Conservation (phyloP, 768 basidiomycete genomes). For the Crepidotus variabilis region DNA sequence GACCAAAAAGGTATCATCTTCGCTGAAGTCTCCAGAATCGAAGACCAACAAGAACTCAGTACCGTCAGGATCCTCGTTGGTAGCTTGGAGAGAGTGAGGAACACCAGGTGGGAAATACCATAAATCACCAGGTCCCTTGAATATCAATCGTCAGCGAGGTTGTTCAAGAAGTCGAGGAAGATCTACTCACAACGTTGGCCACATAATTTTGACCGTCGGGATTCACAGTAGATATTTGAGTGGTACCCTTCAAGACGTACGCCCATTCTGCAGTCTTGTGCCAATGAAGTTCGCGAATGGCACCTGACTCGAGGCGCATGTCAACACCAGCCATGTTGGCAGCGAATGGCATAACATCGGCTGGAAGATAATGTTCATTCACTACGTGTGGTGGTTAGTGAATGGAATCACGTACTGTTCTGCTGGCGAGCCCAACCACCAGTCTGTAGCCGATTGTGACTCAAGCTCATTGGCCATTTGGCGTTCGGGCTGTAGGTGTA, state of each 20-base stretch:
- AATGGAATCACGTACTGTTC: conserved; percentile 24
- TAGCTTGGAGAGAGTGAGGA: conserved; percentile 56
- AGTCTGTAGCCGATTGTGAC: conserved; percentile 53
- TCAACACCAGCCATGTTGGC: conserved; percentile 44
- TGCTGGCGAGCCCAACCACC: conserved; percentile 68
- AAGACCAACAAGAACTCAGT: conserved; percentile 53
- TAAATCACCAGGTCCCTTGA: conserved; percentile 33
- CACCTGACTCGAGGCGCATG: conserved; percentile 51
- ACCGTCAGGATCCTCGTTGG: conserved; percentile 39
- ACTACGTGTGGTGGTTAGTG: too few relatives aligned
- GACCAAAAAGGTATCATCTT: conserved; percentile 52
- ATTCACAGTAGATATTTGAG: conserved; percentile 46
- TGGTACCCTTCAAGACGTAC: conserved; percentile 41
- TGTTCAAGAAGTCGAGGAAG: not conserved
- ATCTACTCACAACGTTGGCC: conserved; percentile 43
- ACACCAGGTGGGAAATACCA: conserved; percentile 60
- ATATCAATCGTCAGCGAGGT: not conserved
- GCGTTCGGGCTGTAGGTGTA: conserved; percentile 28
- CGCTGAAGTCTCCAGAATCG: conserved; percentile 42
- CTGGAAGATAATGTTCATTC: too few relatives aligned
- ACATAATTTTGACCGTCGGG: conserved; percentile 49
- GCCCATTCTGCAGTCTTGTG: conserved; percentile 55
- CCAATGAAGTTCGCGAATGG: conserved; percentile 56
- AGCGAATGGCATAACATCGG: conserved; percentile 45
- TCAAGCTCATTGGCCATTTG: conserved; percentile 64